A percentile compares a stretch with the other conserved stretches of the same genome.
phyloP scores from a whole-genome alignment of 1,139 yeast genomes.

The Spathaspora sp. region DNA sequence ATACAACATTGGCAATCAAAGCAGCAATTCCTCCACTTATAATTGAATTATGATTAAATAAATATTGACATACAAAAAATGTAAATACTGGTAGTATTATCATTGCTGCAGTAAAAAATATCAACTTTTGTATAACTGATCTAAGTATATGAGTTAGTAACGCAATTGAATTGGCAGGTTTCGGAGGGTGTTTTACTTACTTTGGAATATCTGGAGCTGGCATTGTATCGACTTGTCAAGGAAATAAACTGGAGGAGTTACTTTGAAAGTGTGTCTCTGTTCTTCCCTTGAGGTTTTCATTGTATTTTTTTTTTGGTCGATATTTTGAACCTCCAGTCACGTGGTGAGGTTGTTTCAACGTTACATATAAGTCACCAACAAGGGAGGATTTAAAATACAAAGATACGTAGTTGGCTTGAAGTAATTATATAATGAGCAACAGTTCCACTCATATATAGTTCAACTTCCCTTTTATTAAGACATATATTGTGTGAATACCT shows the following conservation, averaged over 20 bases:
- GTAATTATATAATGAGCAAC: too few relatives aligned
- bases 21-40: slow-evolving; percentile 92
- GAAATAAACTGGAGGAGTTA: too few relatives aligned
- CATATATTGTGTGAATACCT: too few relatives aligned
- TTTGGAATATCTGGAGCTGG: slow-evolving; percentile 58
- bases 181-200: slow-evolving; percentile 34
- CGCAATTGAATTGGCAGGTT: background rate
- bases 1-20: slow-evolving; percentile 78
- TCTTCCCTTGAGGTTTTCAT: background rate
- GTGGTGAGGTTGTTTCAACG: too few relatives aligned
- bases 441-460: too few relatives aligned
- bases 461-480: too few relatives aligned
- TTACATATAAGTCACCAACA: too few relatives aligned
- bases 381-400: too few relatives aligned
- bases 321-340: too few relatives aligned
- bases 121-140: slow-evolving; percentile 66
- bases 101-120: slow-evolving; percentile 89
- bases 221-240: slow-evolving; percentile 3
- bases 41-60: slow-evolving; percentile 57
- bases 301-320: too few relatives aligned
- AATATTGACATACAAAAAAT: slow-evolving; percentile 64
- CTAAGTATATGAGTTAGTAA: slow-evolving; percentile 30
- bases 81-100: slow-evolving; percentile 70
- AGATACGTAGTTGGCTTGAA: too few relatives aligned
- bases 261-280: background rate